Evolutionary conservation across 2,329 filamentous ascomycete genomes (phyloP).

Genomic region (Fusarium agapanthi): DNA sequence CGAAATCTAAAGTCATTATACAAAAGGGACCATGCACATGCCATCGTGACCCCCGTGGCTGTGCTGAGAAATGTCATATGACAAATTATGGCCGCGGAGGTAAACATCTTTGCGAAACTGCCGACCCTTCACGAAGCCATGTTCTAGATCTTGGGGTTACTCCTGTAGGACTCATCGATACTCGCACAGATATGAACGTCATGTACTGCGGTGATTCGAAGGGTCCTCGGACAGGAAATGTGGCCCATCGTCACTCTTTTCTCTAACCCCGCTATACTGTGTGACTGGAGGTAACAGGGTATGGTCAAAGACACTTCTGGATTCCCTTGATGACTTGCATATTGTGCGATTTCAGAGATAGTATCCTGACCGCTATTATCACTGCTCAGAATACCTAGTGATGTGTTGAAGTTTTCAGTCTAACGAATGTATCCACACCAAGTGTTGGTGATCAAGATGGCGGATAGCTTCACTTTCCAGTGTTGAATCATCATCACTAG

Average conservation of each 20-base stretch:
- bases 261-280: neutral
- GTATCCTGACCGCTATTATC: neutral
- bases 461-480: neutral
- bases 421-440: neutral
- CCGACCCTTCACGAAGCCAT: accelerated
- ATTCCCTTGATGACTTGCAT: neutral
- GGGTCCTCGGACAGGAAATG: neutral
- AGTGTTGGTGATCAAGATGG: neutral
- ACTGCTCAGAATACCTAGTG: accelerated
- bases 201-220: neutral
- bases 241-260: accelerated
- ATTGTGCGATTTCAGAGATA: neutral
- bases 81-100: neutral
- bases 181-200: neutral
- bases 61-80: neutral
- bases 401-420: neutral
- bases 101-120: neutral
- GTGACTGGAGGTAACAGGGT: neutral
- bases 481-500: neutral
- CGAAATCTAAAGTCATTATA: neutral
- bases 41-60: accelerated
- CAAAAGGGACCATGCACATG: neutral
- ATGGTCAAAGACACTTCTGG: neutral
- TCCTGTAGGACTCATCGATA: too few relatives aligned
- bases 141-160: neutral